These are phyloP conservation scores for Trichomonascaceae sp. DNA, from an alignment of 1,139 yeast species.

Conservation along the genomic window DNA sequence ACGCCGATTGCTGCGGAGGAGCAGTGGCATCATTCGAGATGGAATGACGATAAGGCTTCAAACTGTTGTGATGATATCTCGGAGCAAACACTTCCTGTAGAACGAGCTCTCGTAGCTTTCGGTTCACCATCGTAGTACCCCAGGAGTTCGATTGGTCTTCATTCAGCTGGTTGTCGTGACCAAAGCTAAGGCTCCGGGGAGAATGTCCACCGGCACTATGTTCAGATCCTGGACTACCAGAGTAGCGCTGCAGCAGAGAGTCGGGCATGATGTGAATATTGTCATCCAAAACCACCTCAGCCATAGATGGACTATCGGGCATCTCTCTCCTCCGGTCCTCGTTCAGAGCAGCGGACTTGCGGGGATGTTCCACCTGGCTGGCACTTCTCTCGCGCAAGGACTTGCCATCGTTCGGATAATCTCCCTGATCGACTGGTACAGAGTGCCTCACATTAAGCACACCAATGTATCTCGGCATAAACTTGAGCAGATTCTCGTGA, in stretches of 20 bases:
- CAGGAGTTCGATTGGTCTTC: slow-evolving; percentile 14
- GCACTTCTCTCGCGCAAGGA: not conserved
- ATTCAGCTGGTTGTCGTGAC: slow-evolving; percentile 4
- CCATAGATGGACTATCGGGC: slow-evolving; percentile 5
- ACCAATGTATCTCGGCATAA: slow-evolving; percentile 91
- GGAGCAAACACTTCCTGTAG: slow-evolving; percentile 61
- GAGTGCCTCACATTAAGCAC: slow-evolving; percentile 82
- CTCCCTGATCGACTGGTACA: slow-evolving; percentile 18
- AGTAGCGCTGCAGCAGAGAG: slow-evolving; percentile 52
- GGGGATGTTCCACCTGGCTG: not conserved
- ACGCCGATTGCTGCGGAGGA: not conserved
- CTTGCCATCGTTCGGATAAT: too few relatives aligned
- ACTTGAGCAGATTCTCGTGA: slow-evolving; percentile 64
- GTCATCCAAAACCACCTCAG: slow-evolving; percentile 74
- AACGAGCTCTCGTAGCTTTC: slow-evolving; percentile 51
- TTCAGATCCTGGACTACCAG: slow-evolving; percentile 41
- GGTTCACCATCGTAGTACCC: slow-evolving; percentile 55
- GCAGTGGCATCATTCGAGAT: not conserved
- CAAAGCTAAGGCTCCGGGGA: slow-evolving; percentile 4
- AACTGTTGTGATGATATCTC: slow-evolving; percentile 5
- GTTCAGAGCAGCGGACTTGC: not conserved
- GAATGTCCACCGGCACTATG: slow-evolving; percentile 2
- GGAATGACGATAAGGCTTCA: not conserved
- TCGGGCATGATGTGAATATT: slow-evolving; percentile 83
- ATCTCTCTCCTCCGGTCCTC: not conserved